These are phyloP conservation scores for Epichloe gansuensis DNA, from an alignment of 2,329 filamentous ascomycete genomes.

Conservation along the genomic window DNA sequence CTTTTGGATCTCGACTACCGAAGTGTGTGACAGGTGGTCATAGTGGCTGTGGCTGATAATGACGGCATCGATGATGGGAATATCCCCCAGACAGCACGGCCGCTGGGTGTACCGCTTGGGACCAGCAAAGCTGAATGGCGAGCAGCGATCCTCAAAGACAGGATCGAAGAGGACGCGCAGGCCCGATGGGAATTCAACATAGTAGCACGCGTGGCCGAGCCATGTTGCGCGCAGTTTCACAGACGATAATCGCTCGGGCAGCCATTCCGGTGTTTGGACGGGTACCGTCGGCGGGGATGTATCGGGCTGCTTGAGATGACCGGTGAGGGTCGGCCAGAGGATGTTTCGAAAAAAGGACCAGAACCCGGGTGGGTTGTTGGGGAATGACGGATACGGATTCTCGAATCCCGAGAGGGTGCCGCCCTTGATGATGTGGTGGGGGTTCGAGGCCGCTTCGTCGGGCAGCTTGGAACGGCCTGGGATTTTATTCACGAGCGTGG, in stretches of 20 bases:
- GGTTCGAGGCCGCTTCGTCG: conserved; percentile 29
- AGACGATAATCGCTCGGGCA: conserved; percentile 42
- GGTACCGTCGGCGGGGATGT: conserved; percentile 52
- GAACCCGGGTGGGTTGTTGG: conserved; percentile 9
- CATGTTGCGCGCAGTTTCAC: conserved; percentile 68
- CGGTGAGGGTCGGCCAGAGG: conserved; percentile 26
- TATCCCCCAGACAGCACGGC: conserved; percentile 64
- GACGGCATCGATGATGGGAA: conserved; percentile 64
- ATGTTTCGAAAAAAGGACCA: conserved; percentile 18
- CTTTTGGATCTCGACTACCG: conserved; percentile 56
- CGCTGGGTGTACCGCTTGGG: conserved; percentile 67
- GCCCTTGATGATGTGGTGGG: conserved; percentile 35
- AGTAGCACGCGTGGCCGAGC: conserved; percentile 92
- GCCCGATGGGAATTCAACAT: conserved; percentile 76
- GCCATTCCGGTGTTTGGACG: conserved; percentile 54
- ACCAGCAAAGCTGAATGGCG: conserved; percentile 55
- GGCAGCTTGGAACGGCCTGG: conserved; percentile 22
- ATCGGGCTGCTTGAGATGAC: conserved; percentile 37
- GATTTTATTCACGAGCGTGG: conserved; percentile 10
- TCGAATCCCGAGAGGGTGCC: conserved; percentile 31
- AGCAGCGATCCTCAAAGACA: conserved; percentile 80
- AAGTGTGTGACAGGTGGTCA: conserved; percentile 74
- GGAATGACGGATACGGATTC: conserved; percentile 39
- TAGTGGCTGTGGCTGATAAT: conserved; percentile 88
- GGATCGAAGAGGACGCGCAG: conserved; percentile 74